Percentiles rank a stretch among this genome's conserved stretches.
phyloP scores from a whole-genome alignment of 1,284 basidiomycete species.

The Anthracocystis setariae region DNA sequence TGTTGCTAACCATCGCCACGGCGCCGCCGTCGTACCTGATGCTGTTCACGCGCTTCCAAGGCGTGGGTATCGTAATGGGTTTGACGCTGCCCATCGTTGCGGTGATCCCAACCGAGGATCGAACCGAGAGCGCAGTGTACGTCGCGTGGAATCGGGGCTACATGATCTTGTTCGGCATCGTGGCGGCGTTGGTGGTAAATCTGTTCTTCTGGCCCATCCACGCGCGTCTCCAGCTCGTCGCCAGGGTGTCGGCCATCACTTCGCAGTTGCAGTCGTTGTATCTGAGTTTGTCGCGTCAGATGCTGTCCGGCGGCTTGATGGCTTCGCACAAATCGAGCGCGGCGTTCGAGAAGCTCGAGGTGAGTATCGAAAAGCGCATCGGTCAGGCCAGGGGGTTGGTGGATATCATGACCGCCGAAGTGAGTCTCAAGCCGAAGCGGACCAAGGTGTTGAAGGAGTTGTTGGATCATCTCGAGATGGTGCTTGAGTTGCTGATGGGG shows the following conservation, averaged over 20 bases:
- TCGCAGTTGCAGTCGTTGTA: constrained; percentile 56
- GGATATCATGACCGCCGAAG: constrained; percentile 64
- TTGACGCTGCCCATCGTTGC: constrained; percentile 65
- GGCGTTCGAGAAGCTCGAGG: constrained; percentile 53
- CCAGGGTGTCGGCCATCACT: constrained; percentile 40
- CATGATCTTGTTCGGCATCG: constrained; percentile 62
- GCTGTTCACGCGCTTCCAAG: constrained; percentile 63
- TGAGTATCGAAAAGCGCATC: constrained; percentile 65
- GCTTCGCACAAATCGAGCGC: constrained; percentile 29
- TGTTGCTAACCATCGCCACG: constrained; percentile 67
- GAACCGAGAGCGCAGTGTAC: constrained; percentile 35
- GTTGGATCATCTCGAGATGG: constrained; percentile 67
- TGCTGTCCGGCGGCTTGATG: constrained; percentile 48
- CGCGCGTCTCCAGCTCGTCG: constrained; percentile 55
- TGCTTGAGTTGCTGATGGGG: constrained; percentile 68
- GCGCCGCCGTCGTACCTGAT: constrained; percentile 69
- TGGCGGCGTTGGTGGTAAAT: constrained; percentile 60
- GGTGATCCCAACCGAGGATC: constrained; percentile 68
- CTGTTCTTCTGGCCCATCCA: constrained; percentile 62
- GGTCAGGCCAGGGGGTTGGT: constrained; percentile 68
- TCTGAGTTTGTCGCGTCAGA: constrained; percentile 58
- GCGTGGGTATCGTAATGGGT: constrained; percentile 69
- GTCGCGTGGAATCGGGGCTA: constrained; percentile 57
- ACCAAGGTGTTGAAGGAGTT: constrained; percentile 68
- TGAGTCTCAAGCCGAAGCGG: constrained; percentile 70